These are phyloP conservation scores for Pulicaria dysenterica DNA, from an alignment of 129 eudicot genomes.

Conservation along the genomic window DNA sequence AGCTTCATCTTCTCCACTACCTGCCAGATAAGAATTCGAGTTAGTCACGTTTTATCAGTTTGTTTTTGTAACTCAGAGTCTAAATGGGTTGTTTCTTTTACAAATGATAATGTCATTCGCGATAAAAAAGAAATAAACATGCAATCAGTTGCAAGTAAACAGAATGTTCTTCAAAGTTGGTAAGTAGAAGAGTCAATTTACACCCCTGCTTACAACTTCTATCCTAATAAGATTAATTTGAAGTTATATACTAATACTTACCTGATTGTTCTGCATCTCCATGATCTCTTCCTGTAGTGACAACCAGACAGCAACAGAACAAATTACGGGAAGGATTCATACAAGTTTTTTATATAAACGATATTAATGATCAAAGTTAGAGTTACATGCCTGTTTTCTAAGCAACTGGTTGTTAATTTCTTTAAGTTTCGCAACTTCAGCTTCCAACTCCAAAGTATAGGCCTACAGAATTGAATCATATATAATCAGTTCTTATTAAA, in stretches of 20 bases:
- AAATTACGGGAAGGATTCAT: conserved; percentile 22
- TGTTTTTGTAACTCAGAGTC: neutral
- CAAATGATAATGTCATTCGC: too few relatives aligned
- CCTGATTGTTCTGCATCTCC: conserved; percentile 84
- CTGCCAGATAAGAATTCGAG: conserved; percentile 34
- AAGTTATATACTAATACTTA: conserved; percentile 16
- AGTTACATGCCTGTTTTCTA: conserved; percentile 62
- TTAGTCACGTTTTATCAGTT: neutral
- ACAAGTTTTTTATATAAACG: neutral
- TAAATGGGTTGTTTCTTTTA: neutral
- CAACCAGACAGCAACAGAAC: conserved; percentile 19
- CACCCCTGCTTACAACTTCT: neutral
- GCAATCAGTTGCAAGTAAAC: too few relatives aligned
- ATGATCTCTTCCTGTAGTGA: conserved; percentile 63
- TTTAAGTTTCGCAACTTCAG: conserved; percentile 80
- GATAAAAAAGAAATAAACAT: too few relatives aligned
- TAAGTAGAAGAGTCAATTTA: neutral
- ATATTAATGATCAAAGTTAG: neutral
- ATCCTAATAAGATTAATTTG: neutral
- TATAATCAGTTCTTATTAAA: neutral
- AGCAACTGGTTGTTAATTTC: conserved; percentile 65
- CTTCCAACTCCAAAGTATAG: conserved; percentile 86
- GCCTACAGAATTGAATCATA: conserved; percentile 46
- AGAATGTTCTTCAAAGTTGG: too few relatives aligned
- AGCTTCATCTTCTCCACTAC: conserved; percentile 55